These are phyloP conservation scores for Aspergillus campestris DNA, from an alignment of 495 filamentous ascomycete species.

Conservation along the genomic window DNA sequence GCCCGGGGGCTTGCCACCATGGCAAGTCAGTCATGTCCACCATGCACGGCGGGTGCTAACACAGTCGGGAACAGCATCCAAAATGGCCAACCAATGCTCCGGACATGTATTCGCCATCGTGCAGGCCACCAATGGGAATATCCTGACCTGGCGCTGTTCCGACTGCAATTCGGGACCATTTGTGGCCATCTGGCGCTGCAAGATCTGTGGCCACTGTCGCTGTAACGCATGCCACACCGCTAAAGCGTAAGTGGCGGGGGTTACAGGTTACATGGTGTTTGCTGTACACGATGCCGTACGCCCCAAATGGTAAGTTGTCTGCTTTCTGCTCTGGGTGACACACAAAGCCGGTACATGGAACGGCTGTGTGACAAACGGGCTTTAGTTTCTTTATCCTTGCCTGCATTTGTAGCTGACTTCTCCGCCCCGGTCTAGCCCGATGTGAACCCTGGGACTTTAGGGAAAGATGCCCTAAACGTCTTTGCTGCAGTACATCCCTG, in stretches of 20 bases:
- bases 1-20: too few species aligned
- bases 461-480: background rate
- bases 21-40: too few species aligned
- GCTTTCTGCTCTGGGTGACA: background rate
- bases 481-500: slow-evolving; percentile 8
- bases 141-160: slow-evolving; percentile 41
- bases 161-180: slow-evolving; percentile 45
- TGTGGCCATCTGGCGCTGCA: slow-evolving; percentile 42
- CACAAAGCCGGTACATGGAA: too few species aligned
- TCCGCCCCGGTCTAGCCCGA: too few species aligned
- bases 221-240: slow-evolving; percentile 39
- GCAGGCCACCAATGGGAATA: slow-evolving; percentile 40
- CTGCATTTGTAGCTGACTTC: too few species aligned
- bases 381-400: too few species aligned
- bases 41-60: too few species aligned
- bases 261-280: slow-evolving; percentile 10
- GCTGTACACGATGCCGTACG: slow-evolving; percentile 2
- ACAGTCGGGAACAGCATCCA: slow-evolving; percentile 4
- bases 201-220: slow-evolving; percentile 39
- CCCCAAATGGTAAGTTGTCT: background rate
- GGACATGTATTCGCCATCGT: slow-evolving; percentile 39
- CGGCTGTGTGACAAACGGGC: too few species aligned
- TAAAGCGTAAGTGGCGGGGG: slow-evolving; percentile 24
- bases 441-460: background rate
- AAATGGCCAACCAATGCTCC: slow-evolving; percentile 41